Percentiles rank a stretch among this genome's conserved stretches.
Conservation (phyloP, 2,329 filamentous ascomycete species). For the Sclerotinia sclerotiorum region DNA sequence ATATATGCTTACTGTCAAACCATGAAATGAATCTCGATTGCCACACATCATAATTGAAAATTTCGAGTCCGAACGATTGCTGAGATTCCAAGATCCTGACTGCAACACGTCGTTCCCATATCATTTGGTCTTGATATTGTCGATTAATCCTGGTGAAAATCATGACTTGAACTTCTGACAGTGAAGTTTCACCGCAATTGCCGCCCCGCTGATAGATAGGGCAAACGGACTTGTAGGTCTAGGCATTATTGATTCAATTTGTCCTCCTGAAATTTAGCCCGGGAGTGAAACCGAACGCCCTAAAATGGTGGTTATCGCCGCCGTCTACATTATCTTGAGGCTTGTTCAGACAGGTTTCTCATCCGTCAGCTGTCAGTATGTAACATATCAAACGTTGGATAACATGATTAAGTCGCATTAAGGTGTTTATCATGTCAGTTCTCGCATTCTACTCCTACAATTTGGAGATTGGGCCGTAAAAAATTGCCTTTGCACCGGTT, state of each 20-base stretch:
- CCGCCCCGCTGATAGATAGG: conserved; percentile 15
- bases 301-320: conserved; percentile 11
- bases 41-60: neutral
- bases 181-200: neutral
- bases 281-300: conserved; percentile 4
- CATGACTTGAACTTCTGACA: conserved; percentile 7
- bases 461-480: neutral
- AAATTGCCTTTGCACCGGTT: conserved; percentile 18
- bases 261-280: conserved; percentile 1
- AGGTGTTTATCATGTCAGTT: conserved; percentile 16
- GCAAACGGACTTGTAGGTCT: neutral
- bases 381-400: conserved; percentile 11
- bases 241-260: conserved; percentile 11
- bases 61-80: neutral
- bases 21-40: conserved; percentile 1
- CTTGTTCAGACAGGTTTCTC: conserved; percentile 3
- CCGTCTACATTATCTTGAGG: conserved; percentile 9
- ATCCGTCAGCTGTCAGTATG: conserved; percentile 6
- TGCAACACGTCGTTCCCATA: neutral
- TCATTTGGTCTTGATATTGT: neutral
- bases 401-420: conserved; percentile 1
- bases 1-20: neutral
- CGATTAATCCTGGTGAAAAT: neutral
- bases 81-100: neutral
- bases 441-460: conserved; percentile 15